Evolutionary conservation across 2,329 filamentous ascomycete species (phyloP).

Genomic region (Penicillium sp.): DNA sequence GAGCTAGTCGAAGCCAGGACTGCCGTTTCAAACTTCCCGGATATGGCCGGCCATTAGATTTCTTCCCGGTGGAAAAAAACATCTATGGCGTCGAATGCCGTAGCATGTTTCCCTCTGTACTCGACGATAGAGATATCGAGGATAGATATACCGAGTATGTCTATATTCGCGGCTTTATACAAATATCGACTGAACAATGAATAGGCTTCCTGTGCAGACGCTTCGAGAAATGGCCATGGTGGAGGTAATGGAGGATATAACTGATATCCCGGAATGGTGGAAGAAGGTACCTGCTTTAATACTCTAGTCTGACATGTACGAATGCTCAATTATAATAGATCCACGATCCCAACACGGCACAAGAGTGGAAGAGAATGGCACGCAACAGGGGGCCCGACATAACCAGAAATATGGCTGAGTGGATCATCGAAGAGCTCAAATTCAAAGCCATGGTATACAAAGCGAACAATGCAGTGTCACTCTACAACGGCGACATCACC

Average conservation of each 20-base stretch:
- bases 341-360: conserved; percentile 30
- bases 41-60: conserved; percentile 33
- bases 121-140: conserved; percentile 34
- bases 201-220: conserved; percentile 30
- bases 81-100: conserved; percentile 30
- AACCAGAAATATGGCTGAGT: conserved; percentile 37
- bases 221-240: conserved; percentile 43
- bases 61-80: conserved; percentile 22
- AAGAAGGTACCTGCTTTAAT: conserved; percentile 27
- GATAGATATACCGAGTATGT: conserved; percentile 30
- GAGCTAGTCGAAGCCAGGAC: conserved; percentile 9
- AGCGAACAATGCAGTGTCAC: conserved; percentile 42
- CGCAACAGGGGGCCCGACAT: conserved; percentile 26
- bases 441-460: conserved; percentile 52
- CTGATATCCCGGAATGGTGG: conserved; percentile 43
- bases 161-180: background rate
- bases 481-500: conserved; percentile 51
- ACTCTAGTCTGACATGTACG: background rate
- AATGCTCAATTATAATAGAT: conserved; percentile 21
- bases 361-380: conserved; percentile 34
- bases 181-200: background rate
- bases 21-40: conserved; percentile 32
- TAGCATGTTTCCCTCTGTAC: conserved; percentile 33
- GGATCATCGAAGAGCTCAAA: conserved; percentile 49
- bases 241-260: conserved; percentile 40